Evolutionary conservation across 2,329 filamentous ascomycete species (phyloP).

Genomic region (Colletotrichum camelliae): DNA sequence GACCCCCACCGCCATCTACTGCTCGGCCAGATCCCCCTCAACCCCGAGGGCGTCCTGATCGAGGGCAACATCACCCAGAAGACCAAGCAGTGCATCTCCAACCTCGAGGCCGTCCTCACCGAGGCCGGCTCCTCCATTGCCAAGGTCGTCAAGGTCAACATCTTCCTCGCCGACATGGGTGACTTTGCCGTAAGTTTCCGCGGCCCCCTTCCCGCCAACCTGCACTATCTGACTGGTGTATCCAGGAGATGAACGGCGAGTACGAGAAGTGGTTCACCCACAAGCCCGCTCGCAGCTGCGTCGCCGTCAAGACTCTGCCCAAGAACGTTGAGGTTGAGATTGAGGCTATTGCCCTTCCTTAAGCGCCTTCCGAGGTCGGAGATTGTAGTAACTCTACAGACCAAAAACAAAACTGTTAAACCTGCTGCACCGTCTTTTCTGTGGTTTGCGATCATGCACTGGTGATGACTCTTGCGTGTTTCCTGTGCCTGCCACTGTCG

Average conservation of each 20-base stretch:
- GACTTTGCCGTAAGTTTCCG: conserved; percentile 69
- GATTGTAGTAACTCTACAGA: background rate
- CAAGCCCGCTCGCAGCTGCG: conserved; percentile 88
- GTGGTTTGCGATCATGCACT: background rate
- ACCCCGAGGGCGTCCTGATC: conserved; percentile 59
- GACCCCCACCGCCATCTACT: conserved; percentile 69
- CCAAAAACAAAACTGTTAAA: background rate
- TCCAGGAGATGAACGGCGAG: conserved; percentile 79
- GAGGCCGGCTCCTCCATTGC: conserved; percentile 80
- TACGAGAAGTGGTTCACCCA: conserved; percentile 84
- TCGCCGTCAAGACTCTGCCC: conserved; percentile 87
- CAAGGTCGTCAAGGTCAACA: conserved; percentile 88
- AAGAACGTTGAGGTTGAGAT: conserved; percentile 90
- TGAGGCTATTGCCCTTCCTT: conserved; percentile 81
- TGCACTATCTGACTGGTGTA: background rate
- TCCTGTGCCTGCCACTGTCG: background rate
- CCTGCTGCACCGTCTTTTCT: background rate
- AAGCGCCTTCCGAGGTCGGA: conserved; percentile 22
- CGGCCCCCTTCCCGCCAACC: no score
- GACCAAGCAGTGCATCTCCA: conserved; percentile 70
- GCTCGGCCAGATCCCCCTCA: conserved; percentile 75
- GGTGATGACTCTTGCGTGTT: background rate
- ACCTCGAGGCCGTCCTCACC: conserved; percentile 82
- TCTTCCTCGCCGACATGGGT: conserved; percentile 92
- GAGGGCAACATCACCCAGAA: conserved; percentile 68